These are phyloP conservation scores for Trichoderma sp. DNA, from an alignment of 2,329 filamentous ascomycete species.

Conservation along the genomic window DNA sequence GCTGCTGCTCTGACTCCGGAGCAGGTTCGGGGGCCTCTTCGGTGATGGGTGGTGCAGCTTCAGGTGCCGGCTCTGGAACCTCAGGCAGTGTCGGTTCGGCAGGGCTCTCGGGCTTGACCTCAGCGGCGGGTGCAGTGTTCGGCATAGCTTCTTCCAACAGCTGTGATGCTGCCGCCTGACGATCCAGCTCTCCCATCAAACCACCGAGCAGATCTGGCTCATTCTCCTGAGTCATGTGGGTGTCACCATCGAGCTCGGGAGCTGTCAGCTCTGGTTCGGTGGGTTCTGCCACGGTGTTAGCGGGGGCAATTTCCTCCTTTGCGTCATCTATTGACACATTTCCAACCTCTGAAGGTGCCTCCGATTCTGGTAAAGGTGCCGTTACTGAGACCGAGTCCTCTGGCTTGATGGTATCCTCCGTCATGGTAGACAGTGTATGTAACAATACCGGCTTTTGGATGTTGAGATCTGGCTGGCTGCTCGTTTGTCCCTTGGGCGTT, in stretches of 20 bases:
- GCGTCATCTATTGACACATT: conserved; percentile 26
- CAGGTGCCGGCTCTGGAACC: background rate
- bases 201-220: conserved; percentile 46
- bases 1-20: background rate
- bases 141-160: background rate
- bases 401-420: conserved; percentile 39
- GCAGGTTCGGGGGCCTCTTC: background rate
- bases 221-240: background rate
- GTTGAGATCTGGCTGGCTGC: conserved; percentile 24
- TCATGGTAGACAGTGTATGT: conserved; percentile 36
- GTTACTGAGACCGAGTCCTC: conserved; percentile 39
- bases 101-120: conserved; percentile 14
- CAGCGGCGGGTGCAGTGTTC: background rate
- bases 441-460: conserved; percentile 28
- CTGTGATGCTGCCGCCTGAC: conserved; percentile 30
- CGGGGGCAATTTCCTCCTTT: conserved; percentile 18
- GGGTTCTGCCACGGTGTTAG: conserved; percentile 16
- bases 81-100: background rate
- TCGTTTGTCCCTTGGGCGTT: conserved; percentile 30
- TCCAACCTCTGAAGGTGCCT: conserved; percentile 30
- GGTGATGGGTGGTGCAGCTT: background rate
- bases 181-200: conserved; percentile 46
- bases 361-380: conserved; percentile 31
- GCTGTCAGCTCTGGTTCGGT: conserved; percentile 23
- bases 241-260: background rate